Evolutionary conservation across 2,329 filamentous ascomycete species (phyloP), one percentile per base, ranked within the genome.

Genomic region (Fusarium phyllophilum): DNA sequence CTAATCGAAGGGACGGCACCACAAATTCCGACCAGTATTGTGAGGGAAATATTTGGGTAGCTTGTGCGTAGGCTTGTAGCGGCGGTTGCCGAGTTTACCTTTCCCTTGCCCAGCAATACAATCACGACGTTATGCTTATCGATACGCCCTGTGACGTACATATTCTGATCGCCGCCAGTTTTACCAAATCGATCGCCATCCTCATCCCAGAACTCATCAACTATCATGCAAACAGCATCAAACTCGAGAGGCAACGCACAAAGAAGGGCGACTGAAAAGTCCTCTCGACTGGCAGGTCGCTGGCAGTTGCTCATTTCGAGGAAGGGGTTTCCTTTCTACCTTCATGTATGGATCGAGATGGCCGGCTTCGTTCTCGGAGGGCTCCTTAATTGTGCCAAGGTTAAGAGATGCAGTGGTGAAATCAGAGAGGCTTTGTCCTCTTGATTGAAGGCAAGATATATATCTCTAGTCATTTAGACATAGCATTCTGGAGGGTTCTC

Each of bases 341-440:
- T 6, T 15, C 4, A 15, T 15, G 3, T 22, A 52, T 15, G 10
- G 4, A 13, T 7, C 24, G 3, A 3, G 4, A 33, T 22, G 4
- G 0, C 8, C 1, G 10, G 29, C 3, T n/a, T n/a, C 11, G 15
- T 13, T 49, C 3, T 31, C 11, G 3, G 11, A 13, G 5, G 1
- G 11, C 15, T n/a, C 29, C 0, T 0, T 7, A 13, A n/a, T 18
- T 13, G 11, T n/a, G 11, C 6, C 22, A 33, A 4, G 6, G 8
- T n/a, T 3, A 26, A 20, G 8, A 3, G 24, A 20, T 26, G 7
- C 13, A 8, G 24, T 45, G 12, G 44, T 10, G 6, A 12, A 26
- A 14, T 24, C 8, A 13, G 15, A n/a, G 8, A 18, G 33, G 8
- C 10, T n/a, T 7, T 6, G 4, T 6, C 29, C 22, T 12, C 10